phyloP scores from a whole-genome alignment of 192 early-diverging fungal species.

The Coemansia sp. region DNA sequence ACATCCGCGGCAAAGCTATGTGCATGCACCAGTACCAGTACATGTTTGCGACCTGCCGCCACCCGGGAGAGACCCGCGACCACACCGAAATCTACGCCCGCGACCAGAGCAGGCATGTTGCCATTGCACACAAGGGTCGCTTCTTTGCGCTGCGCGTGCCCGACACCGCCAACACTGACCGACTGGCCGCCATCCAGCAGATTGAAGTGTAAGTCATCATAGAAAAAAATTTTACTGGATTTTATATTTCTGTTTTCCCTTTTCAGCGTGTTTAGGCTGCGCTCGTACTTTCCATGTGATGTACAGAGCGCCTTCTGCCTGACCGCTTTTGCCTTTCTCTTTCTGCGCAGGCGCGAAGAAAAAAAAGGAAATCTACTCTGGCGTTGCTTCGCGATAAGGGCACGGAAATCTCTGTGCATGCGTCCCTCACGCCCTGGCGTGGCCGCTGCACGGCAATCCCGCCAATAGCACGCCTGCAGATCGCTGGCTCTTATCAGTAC shows the following conservation, averaged over 20 bases:
- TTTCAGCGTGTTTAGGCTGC: not conserved
- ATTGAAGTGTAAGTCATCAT: conserved; percentile 50
- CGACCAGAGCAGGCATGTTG: conserved; percentile 67
- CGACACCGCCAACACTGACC: conserved; percentile 9
- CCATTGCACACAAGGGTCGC: conserved; percentile 73
- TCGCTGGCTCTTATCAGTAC: conserved; percentile 2
- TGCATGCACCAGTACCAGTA: conserved; percentile 84
- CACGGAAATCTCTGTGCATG: not conserved
- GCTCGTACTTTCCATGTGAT: conserved; percentile 7
- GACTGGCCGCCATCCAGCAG: conserved; percentile 47
- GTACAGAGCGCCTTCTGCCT: not conserved
- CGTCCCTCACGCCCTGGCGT: not conserved
- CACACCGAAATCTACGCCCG: conserved; percentile 63
- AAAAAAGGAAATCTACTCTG: not conserved
- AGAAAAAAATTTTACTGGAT: not conserved
- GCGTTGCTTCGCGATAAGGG: not conserved
- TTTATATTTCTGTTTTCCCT: not conserved
- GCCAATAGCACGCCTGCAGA: not conserved
- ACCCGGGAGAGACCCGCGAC: conserved; percentile 68
- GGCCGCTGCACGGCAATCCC: conserved; percentile 1
- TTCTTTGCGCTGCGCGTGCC: conserved; percentile 70
- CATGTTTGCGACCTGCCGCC: conserved; percentile 79
- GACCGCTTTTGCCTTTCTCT: not conserved
- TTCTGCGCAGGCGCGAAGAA: not conserved
- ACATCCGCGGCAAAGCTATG: conserved; percentile 66